A percentile compares a stretch with the other conserved stretches of the same genome.
These are phyloP conservation scores for Neurospora sp. DNA, from an alignment of 495 filamentous ascomycete species.

Conservation along the genomic window DNA sequence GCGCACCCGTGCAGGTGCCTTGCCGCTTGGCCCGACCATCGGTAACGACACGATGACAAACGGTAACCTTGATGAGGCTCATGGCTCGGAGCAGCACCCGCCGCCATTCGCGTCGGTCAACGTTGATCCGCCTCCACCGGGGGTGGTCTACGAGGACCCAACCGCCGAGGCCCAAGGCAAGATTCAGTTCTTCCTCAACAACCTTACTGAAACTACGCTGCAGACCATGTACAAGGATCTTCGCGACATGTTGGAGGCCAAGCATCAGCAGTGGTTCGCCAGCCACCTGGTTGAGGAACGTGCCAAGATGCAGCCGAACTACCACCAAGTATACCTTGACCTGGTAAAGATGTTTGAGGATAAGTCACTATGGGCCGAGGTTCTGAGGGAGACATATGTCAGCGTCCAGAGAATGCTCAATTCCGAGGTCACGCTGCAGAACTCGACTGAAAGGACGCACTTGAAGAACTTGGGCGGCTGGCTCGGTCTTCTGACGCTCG, in stretches of 20 bases:
- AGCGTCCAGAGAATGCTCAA: slow-evolving; percentile 80
- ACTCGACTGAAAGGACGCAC: slow-evolving; percentile 68
- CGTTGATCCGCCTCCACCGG: slow-evolving; percentile 53
- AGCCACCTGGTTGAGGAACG: slow-evolving; percentile 91
- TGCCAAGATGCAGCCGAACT: slow-evolving; percentile 93
- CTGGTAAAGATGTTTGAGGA: slow-evolving; percentile 75
- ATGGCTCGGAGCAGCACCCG: slow-evolving; percentile 40
- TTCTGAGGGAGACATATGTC: slow-evolving; percentile 86
- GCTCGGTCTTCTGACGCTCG: slow-evolving; percentile 89
- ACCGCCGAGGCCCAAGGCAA: slow-evolving; percentile 79
- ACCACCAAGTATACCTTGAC: slow-evolving; percentile 83
- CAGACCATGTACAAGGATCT: slow-evolving; percentile 72
- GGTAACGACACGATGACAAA: slow-evolving; percentile 40
- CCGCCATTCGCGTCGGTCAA: slow-evolving; percentile 65
- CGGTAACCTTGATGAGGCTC: slow-evolving; percentile 52
- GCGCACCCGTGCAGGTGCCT: slow-evolving; percentile 29
- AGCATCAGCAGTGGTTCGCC: slow-evolving; percentile 93
- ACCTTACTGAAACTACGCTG: slow-evolving; percentile 81
- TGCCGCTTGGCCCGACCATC: slow-evolving; percentile 5
- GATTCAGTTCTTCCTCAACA: slow-evolving; percentile 92
- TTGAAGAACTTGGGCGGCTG: slow-evolving; percentile 87
- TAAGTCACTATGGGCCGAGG: slow-evolving; percentile 70
- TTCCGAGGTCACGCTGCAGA: slow-evolving; percentile 71
- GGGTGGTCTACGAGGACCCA: slow-evolving; percentile 64
- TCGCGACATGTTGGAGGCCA: slow-evolving; percentile 61